phyloP scores from a whole-genome alignment of 2,329 filamentous ascomycete genomes.

The Colletotrichum sp. region DNA sequence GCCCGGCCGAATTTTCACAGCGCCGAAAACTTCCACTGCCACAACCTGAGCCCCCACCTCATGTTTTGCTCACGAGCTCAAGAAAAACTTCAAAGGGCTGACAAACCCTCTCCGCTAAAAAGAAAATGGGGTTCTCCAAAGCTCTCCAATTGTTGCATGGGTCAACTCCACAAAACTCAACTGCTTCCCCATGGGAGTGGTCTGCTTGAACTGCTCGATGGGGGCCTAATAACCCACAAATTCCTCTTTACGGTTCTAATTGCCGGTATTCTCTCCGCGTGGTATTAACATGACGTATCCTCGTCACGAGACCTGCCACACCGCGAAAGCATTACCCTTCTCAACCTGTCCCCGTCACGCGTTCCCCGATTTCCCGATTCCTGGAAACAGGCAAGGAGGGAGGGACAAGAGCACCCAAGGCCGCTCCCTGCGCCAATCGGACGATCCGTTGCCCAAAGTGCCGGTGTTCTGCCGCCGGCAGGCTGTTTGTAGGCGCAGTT shows the following conservation, averaged over 20 bases:
- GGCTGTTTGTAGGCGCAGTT: neutral
- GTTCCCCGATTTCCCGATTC: neutral
- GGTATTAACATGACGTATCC: slow-evolving; percentile 5
- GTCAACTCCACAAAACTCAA: slow-evolving; percentile 1
- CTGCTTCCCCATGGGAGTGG: slow-evolving; percentile 9
- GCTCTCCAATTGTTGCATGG: neutral
- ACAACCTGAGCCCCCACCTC: neutral
- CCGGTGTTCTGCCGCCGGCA: slow-evolving; percentile 10
- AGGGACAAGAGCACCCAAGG: neutral
- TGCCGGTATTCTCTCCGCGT: neutral
- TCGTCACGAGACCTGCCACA: slow-evolving; percentile 5
- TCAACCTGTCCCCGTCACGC: neutral
- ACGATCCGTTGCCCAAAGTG: neutral
- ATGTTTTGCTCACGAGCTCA: neutral
- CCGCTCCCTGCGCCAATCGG: neutral
- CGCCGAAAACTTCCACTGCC: neutral
- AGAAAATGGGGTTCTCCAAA: neutral
- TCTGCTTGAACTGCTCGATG: neutral
- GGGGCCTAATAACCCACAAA: neutral
- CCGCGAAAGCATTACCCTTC: neutral
- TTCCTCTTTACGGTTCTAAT: neutral
- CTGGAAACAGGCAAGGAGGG: neutral
- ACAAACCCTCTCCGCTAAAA: neutral
- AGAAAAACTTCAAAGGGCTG: neutral
- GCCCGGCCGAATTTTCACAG: neutral